phyloP scores from a whole-genome alignment of 768 basidiomycete species.

The Arthromyces matolae region DNA sequence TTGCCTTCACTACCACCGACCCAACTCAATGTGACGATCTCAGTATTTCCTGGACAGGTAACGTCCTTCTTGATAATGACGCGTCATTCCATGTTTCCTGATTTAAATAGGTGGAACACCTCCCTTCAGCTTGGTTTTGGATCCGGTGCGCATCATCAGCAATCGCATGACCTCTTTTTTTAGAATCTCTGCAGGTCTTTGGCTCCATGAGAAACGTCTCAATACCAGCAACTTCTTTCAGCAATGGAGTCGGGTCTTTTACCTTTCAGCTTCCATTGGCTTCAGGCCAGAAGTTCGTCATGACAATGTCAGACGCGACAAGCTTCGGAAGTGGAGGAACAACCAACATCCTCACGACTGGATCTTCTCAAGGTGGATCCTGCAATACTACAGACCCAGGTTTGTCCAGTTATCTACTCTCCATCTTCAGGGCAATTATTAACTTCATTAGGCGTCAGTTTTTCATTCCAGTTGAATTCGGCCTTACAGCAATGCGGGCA shows the following conservation, averaged over 20 bases:
- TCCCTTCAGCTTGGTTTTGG: slow-evolving; percentile 49
- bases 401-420: slow-evolving; percentile 16
- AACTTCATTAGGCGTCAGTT: slow-evolving; percentile 32
- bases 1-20: slow-evolving; percentile 39
- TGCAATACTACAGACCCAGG: slow-evolving; percentile 51
- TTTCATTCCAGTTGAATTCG: slow-evolving; percentile 46
- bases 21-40: slow-evolving; percentile 63
- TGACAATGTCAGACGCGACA: slow-evolving; percentile 69
- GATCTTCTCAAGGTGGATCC: slow-evolving; percentile 38
- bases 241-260: slow-evolving; percentile 51
- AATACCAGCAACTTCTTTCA: slow-evolving; percentile 53
- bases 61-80: neutral
- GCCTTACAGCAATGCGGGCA: slow-evolving; percentile 63
- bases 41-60: slow-evolving; percentile 62
- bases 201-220: slow-evolving; percentile 49
- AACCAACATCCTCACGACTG: slow-evolving; percentile 46
- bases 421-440: neutral
- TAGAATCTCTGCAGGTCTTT: slow-evolving; percentile 44
- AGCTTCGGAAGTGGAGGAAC: slow-evolving; percentile 68
- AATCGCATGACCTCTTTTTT: slow-evolving; percentile 6
- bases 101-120: slow-evolving; percentile 48
- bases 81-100: slow-evolving; percentile 6
- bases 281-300: slow-evolving; percentile 38
- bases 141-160: slow-evolving; percentile 39
- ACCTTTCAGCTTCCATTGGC: slow-evolving; percentile 41